These are phyloP conservation scores for Beta corolliflora DNA, from an alignment of 179 eudicot genomes.

Conservation along the genomic window DNA sequence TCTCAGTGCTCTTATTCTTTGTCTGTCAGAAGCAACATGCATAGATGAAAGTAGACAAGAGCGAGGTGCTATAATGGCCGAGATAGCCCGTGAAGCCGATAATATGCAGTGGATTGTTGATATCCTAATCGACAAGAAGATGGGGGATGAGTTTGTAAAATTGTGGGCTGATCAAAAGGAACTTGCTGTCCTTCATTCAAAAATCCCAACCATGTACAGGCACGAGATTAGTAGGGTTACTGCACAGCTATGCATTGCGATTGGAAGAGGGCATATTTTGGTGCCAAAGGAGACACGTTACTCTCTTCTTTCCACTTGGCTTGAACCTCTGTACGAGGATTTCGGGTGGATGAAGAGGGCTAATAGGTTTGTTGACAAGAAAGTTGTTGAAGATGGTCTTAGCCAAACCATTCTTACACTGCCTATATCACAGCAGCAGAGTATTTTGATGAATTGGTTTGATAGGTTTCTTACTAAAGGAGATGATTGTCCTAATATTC, in stretches of 20 bases:
- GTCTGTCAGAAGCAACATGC: constrained; percentile 78
- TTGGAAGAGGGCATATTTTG: constrained; percentile 77
- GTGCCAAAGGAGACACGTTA: constrained; percentile 71
- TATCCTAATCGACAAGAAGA: constrained; percentile 65
- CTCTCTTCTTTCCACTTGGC: constrained; percentile 78
- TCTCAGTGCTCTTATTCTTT: constrained; percentile 73
- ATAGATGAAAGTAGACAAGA: constrained; percentile 64
- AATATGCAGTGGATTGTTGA: constrained; percentile 91
- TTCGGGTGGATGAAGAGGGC: constrained; percentile 91
- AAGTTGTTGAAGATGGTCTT: constrained; percentile 80
- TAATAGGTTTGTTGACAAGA: constrained; percentile 66
- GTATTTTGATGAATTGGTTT: constrained; percentile 77
- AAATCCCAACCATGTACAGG: constrained; percentile 85
- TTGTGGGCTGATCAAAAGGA: constrained; percentile 91
- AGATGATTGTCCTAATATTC: constrained; percentile 93
- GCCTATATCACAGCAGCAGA: constrained; percentile 73
- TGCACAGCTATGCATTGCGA: constrained; percentile 78
- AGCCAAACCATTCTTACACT: constrained; percentile 86
- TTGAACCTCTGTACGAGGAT: constrained; percentile 87
- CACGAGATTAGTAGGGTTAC: constrained; percentile 88
- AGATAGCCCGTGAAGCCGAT: constrained; percentile 91
- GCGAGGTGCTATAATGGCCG: constrained; percentile 71
- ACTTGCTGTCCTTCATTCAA: constrained; percentile 79
- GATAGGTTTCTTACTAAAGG: constrained; percentile 84
- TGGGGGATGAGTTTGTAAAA: constrained; percentile 82